Evolutionary conservation across 148 eudicot genomes (phyloP).

Genomic region (Rhododendron henanense): DNA sequence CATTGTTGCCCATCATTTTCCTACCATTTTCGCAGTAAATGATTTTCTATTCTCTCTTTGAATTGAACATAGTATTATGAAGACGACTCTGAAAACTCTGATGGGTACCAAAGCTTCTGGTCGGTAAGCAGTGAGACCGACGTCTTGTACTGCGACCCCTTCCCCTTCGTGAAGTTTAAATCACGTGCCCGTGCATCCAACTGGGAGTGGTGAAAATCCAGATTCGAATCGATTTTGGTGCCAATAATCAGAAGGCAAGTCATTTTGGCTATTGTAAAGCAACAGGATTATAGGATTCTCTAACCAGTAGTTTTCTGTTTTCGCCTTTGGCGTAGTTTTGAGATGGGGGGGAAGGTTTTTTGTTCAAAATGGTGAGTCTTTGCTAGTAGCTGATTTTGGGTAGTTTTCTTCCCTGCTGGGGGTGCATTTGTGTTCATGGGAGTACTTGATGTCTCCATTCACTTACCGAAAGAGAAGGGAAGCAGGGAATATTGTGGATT

Average conservation of each 20-base stretch:
- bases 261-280: slow-evolving; percentile 38
- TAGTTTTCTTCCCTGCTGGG: neutral
- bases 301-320: neutral
- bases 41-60: neutral
- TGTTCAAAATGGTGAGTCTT: neutral
- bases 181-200: neutral
- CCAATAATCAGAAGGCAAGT: slow-evolving; percentile 27
- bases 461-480: neutral
- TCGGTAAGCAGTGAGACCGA: slow-evolving; percentile 6
- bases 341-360: neutral
- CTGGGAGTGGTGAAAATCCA: slow-evolving; percentile 6
- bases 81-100: neutral
- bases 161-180: neutral
- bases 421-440: neutral
- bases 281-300: slow-evolving; percentile 1
- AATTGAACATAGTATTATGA: slow-evolving; percentile 11
- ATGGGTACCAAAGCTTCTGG: slow-evolving; percentile 6
- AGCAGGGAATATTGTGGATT: neutral
- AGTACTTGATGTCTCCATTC: neutral
- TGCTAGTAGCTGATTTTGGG: neutral
- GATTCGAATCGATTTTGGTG: neutral
- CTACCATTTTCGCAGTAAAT: neutral
- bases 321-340: neutral
- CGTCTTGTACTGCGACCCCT: neutral
- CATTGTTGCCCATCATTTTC: neutral